phyloP scores from a whole-genome alignment of 805 yeast genomes.

The Saturnispora mendoncae region DNA sequence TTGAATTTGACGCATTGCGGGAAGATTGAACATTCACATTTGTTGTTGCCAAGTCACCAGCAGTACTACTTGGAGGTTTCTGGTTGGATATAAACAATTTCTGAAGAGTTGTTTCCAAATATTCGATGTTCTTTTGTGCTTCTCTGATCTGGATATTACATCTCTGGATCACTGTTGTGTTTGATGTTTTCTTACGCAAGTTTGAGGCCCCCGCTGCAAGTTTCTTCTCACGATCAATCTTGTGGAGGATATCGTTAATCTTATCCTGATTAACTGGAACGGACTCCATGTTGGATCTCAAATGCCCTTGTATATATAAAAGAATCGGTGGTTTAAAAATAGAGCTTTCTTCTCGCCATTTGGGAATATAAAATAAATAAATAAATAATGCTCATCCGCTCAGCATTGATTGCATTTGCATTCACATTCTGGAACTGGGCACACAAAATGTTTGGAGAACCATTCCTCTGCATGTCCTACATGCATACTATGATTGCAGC shows the following conservation, averaged over 20 bases:
- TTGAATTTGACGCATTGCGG: conserved; percentile 3
- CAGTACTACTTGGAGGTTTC: too few relatives aligned
- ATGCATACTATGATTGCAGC: conserved; percentile 91
- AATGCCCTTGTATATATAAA: background rate
- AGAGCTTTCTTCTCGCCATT: background rate
- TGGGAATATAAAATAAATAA: background rate
- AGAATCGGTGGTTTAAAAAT: background rate
- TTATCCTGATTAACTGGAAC: conserved; percentile 27
- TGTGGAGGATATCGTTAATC: conserved; percentile 62
- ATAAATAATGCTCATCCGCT: conserved; percentile 3
- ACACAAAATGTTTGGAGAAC: conserved; percentile 78
- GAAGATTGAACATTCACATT: conserved; percentile 2
- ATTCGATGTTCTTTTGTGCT: conserved; percentile 84
- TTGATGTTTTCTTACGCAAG: conserved; percentile 68
- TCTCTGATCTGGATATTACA: conserved; percentile 88
- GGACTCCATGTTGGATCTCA: conserved; percentile 15
- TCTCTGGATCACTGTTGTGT: conserved; percentile 76
- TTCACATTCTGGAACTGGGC: conserved; percentile 91
- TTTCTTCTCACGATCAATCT: conserved; percentile 82
- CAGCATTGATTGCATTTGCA: conserved; percentile 56
- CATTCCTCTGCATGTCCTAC: conserved; percentile 94
- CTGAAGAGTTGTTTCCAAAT: conserved; percentile 67
- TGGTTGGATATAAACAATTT: conserved; percentile 38
- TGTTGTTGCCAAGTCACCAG: conserved; percentile 4
- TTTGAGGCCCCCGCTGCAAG: conserved; percentile 82